phyloP scores from a whole-genome alignment of 148 eudicot species.

The Fagopyrum homotropicum region DNA sequence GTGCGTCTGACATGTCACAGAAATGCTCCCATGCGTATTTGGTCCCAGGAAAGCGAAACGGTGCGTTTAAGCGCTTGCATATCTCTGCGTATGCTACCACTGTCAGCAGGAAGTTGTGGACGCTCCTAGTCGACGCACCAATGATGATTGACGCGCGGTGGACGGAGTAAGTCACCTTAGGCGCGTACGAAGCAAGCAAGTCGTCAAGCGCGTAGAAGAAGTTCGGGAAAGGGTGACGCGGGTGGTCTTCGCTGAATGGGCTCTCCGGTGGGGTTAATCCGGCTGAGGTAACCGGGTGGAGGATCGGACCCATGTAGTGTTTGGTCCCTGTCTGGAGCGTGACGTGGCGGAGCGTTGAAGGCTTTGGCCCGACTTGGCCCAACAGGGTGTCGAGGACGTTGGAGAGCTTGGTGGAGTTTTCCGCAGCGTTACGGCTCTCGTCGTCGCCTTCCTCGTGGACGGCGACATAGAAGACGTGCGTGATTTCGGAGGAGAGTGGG shows the following conservation, averaged over 20 bases:
- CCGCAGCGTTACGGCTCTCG: slow-evolving; percentile 13
- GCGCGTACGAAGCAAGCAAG: slow-evolving; percentile 18
- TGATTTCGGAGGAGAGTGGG: slow-evolving; percentile 24
- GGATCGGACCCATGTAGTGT: slow-evolving; percentile 33
- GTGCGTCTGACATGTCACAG: slow-evolving; percentile 31
- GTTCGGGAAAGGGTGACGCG: slow-evolving; percentile 27
- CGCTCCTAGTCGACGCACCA: slow-evolving; percentile 40
- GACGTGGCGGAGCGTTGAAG: slow-evolving; percentile 28
- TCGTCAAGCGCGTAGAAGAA: slow-evolving; percentile 43
- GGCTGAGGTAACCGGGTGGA: background rate
- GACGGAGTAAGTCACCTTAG: slow-evolving; percentile 24
- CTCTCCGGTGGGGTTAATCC: slow-evolving; percentile 21
- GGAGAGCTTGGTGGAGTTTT: slow-evolving; percentile 31
- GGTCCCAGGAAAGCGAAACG: slow-evolving; percentile 29
- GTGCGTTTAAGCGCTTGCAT: slow-evolving; percentile 27
- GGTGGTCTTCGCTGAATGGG: slow-evolving; percentile 32
- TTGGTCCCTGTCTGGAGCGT: slow-evolving; percentile 34
- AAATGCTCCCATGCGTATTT: slow-evolving; percentile 35
- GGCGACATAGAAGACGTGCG: slow-evolving; percentile 41
- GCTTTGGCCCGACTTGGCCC: background rate
- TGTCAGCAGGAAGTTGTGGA: slow-evolving; percentile 26
- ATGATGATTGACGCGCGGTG: slow-evolving; percentile 33
- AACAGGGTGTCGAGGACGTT: slow-evolving; percentile 27
- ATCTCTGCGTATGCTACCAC: slow-evolving; percentile 34
- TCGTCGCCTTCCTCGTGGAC: slow-evolving; percentile 19